Evolutionary conservation across 306 rosid genomes (phyloP), one percentile per base, ranked within the genome.

Genomic region (Prunus mume): DNA sequence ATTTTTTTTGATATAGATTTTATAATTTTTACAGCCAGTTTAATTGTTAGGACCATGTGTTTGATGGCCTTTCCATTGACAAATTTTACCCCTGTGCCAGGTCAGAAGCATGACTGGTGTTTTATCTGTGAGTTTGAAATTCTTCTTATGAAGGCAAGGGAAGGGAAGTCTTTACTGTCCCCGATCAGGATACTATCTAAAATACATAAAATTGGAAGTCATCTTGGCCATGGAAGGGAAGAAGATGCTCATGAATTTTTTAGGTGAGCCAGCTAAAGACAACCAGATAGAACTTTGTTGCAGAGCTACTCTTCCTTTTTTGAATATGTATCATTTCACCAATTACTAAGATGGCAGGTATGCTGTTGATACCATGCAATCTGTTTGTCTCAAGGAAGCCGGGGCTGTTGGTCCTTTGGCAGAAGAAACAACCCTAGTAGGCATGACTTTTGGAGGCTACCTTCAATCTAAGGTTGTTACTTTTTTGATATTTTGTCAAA

Each of bases 241-340:
- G 97, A 91, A 79, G 97, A 91, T 55, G 97, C 97, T 18, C 97
- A 91, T 78, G 97, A 91, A 72, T 91, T 91, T 80, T 89, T 91
- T 81, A 91, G 97, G 97, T 91, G 80, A 80, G 83, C 86, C 81
- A 70, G 82, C 50, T 76, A 74, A 60, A 78, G 75, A 46, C 66
- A n/a, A 79, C 38, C 34, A 34, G 74, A 38, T 81, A 68, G 41
- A 68, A 77, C 72, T 74, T 12, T 9, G 58, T 13, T 66, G 5
- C 63, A 24, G 72, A 50, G 12, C 14, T 25, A 20, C 15, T 47
- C 43, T 45, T 76, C 41, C 49, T 38, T 27, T 71, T 17, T 69
- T 63, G 51, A 9, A 43, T 5, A 13, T 60, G 81, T 66, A 70
- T 34, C 25, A 55, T 60, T 60, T 74, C 69, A 83, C 74, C 78